Evolutionary conservation across 2,329 filamentous ascomycete genomes (phyloP).

Genomic region (Apiospora rasikravindrae): DNA sequence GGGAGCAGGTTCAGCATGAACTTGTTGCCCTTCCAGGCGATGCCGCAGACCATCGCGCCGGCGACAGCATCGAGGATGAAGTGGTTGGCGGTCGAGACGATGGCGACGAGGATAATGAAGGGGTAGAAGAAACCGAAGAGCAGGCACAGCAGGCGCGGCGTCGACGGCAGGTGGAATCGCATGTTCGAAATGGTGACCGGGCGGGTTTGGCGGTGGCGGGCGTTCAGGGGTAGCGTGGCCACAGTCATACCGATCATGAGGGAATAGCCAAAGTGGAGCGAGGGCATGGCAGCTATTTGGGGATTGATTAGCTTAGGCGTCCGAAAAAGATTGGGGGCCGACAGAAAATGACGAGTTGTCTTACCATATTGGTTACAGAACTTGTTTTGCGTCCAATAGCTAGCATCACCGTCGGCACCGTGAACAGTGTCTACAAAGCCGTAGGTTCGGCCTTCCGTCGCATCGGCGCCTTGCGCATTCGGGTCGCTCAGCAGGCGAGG

Average conservation of each 20-base stretch:
- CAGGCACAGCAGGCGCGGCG: conserved; percentile 48
- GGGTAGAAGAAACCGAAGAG: conserved; percentile 67
- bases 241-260: conserved; percentile 75
- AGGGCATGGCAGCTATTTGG: conserved; percentile 70
- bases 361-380: conserved; percentile 78
- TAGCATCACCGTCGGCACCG: conserved; percentile 60
- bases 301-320: background rate
- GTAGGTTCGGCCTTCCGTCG: conserved; percentile 63
- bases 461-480: conserved; percentile 58
- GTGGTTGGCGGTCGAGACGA: conserved; percentile 75
- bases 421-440: conserved; percentile 68
- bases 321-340: background rate
- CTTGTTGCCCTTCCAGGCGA: conserved; percentile 65
- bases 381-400: conserved; percentile 71
- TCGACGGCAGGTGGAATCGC: conserved; percentile 20
- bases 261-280: conserved; percentile 77
- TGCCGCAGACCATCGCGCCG: conserved; percentile 66
- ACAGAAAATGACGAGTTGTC: conserved; percentile 29
- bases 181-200: conserved; percentile 28
- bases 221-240: conserved; percentile 65
- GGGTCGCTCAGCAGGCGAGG: conserved; percentile 64
- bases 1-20: conserved; percentile 67
- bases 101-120: conserved; percentile 67
- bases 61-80: conserved; percentile 75
- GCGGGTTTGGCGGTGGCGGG: conserved; percentile 56